Evolutionary conservation across 495 filamentous ascomycete species (phyloP), one percentile per base, ranked within the genome.

Genomic region (Terfezia boudieri): DNA sequence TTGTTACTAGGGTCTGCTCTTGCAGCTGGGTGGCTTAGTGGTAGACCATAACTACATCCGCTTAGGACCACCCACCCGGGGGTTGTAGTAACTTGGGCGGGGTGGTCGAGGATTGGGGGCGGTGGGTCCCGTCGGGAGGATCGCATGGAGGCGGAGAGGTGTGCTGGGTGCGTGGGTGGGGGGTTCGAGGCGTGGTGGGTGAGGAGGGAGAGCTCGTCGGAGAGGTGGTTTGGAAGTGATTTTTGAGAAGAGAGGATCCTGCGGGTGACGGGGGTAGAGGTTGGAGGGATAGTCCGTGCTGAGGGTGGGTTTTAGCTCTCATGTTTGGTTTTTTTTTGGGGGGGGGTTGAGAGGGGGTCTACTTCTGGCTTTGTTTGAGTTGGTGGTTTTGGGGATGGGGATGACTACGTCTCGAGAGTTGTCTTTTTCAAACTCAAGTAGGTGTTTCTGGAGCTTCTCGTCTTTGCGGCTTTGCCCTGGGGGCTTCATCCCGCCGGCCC

Each of bases 161-260:
- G 41, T 14, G 41, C 41, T 5, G 41, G 41, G 41, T 46, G 41
- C 4, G 17, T 46, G 41, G 12, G 41, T 9, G 41, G 14, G 3
- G 17, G 41, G 4, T 14, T 14, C 4, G 17, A 14, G 12, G 41
- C 12, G 14, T 20, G 14, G 41, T 46, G 41, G 14, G 12, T 14
- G 14, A 46, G 41, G 32, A 81, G 70, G 8, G 87, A 87, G 60
- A 86, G 79, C 69, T 86, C 87, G 67, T 95, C 88, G 55, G 84
- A 83, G 37, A 95, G 75, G 62, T 95, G 82, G 67, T 95, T 92
- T 43, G 79, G 75, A 60, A 94, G 94, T 0, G 84, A 87, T 71
- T 94, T 94, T 66, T 92, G 83, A 2, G 81, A 87, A 60, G 80
- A 77, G n/a, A 94, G 71, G 59, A 95, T 90, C 63, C 83, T 83